phyloP scores from a whole-genome alignment of 78 protist genomes.

The Mastigamoeba balamuthi region DNA sequence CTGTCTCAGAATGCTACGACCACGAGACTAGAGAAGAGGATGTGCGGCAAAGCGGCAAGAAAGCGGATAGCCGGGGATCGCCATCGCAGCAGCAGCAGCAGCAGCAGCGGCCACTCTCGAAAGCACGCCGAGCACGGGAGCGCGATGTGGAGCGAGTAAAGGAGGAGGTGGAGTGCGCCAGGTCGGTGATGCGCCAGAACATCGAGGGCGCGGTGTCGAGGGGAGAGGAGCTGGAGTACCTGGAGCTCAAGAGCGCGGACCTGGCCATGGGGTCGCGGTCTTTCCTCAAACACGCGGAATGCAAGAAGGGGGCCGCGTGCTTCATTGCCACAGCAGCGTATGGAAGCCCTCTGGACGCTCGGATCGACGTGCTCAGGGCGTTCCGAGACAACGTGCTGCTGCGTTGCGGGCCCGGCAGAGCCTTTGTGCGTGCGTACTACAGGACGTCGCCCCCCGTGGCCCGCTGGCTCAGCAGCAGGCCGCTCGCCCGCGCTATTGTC shows the following conservation, averaged over 20 bases:
- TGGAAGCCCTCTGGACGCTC: background rate
- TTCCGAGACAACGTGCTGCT: no score
- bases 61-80: background rate
- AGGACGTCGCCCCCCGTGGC: no score
- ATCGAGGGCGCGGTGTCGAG: background rate
- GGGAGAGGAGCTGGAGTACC: background rate
- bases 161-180: background rate
- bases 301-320: background rate
- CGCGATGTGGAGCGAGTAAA: background rate
- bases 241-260: background rate
- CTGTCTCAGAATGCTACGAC: no score
- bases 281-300: no score
- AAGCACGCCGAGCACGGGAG: background rate
- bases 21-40: no score
- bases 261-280: background rate
- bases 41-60: no score
- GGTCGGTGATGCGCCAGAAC: background rate
- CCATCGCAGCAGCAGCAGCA: background rate
- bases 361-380: background rate
- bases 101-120: background rate
- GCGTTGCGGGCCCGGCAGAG: no score
- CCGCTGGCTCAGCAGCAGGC: no score
- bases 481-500: no score
- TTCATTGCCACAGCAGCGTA: background rate
- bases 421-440: no score